Evolutionary conservation across 441 rosid species (phyloP).

Genomic region (Francoa sonchifolia): DNA sequence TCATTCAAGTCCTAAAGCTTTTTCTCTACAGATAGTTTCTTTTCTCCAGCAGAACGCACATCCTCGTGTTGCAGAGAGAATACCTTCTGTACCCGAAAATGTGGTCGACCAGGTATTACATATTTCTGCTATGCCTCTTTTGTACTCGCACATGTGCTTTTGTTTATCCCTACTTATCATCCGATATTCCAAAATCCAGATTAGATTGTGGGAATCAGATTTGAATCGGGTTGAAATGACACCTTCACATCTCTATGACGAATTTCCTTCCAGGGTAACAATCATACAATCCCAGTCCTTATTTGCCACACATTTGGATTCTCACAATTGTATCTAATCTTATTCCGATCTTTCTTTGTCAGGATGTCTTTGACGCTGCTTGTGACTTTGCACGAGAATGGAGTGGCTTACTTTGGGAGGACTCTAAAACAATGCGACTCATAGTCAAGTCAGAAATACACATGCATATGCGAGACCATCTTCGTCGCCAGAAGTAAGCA

Average conservation of each 20-base stretch:
- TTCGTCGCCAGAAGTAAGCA: constrained; percentile 39
- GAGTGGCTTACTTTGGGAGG: constrained; percentile 74
- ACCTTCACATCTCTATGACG: constrained; percentile 65
- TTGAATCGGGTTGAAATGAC: constrained; percentile 82
- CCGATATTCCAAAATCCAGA: constrained; percentile 27
- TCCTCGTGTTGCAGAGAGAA: constrained; percentile 68
- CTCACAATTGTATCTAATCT: neutral
- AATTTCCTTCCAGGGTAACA: constrained; percentile 75
- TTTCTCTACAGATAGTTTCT: constrained; percentile 49
- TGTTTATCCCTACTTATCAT: constrained; percentile 1
- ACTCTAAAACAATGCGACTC: constrained; percentile 67
- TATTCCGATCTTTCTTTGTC: constrained; percentile 1
- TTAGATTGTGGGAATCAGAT: constrained; percentile 92
- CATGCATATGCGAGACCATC: constrained; percentile 57
- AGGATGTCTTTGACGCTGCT: constrained; percentile 76
- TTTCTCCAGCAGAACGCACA: constrained; percentile 92
- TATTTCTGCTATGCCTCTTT: neutral
- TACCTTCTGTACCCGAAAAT: constrained; percentile 84
- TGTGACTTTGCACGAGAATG: constrained; percentile 60
- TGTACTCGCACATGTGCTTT: neutral
- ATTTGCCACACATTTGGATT: neutral
- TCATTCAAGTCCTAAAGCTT: constrained; percentile 5
- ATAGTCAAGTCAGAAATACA: constrained; percentile 68
- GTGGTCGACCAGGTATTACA: constrained; percentile 80
- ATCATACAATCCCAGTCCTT: neutral